Evolutionary conservation across 108 stramenopile species (phyloP), one percentile per base, ranked within the genome.

Genomic region (Skeletonema tropicum): DNA sequence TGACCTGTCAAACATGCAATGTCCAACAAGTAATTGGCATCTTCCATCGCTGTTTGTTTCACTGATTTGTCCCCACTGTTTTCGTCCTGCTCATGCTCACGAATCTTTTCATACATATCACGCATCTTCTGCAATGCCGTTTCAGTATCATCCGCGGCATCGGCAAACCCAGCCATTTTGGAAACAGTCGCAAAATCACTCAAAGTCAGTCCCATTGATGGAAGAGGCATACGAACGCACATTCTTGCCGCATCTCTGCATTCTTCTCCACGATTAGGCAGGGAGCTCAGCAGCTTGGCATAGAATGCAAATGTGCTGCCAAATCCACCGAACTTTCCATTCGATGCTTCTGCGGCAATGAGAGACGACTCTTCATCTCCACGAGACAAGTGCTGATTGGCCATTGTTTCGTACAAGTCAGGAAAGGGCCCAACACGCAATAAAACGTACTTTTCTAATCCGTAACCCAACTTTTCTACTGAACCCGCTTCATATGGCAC

Each of bases 271-370:
- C 93, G 82, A 25, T 72, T 69, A 4, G 85, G 77, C 66, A 92
- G 84, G 0, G 85, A 76, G 3, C 66, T 42, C 21, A 94, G 68
- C 13, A 94, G 73, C 15, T 71, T 76, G 23, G 91, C 86, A 68
- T 94, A 94, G 58, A 91, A 92, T 26, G 84, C 61, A 78, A 91
- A 94, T 6, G 88, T 88, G 14, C 90, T 91, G 0, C 86, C 93
- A 61, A 94, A 92, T 2, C 90, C 90, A 31, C 83, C 71, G 45
- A 90, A 86, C 59, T 92, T 94, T 25, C 87, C 82, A 66, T 91
- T 92, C 49, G 77, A 67, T 9, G 93, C 88, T 71, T 94, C 93
- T 3, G 93, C 93, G 7, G 93, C 88, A 73, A 94, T 94, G 13
- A 94, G 73, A 32, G 93, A 80, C 13, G 89, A 88, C 23, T 83